Base-by-base conservation (phyloP, 768 basidiomycete genomes). In the Pilatotrama ljubarskyi region DNA sequence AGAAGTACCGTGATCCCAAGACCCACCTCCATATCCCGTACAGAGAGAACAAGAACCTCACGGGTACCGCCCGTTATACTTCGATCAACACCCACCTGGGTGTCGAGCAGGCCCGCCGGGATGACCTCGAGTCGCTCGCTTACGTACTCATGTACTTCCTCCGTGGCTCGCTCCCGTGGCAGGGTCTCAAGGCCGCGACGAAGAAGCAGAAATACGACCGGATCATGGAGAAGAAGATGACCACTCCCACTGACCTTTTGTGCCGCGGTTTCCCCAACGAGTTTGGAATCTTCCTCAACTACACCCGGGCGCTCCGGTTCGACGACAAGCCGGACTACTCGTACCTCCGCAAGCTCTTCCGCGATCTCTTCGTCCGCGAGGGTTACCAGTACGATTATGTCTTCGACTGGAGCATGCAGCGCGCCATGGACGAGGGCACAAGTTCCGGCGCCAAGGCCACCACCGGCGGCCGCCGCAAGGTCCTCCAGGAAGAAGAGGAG, bases 201-300 rank as follows among this genome's bases (percentile, higher is more conserved):
- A 99, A 99, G 93, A 99, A 99, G 86, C 97, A 99, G 83, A 99
- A 99, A 81, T 98, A 98, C 76, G 97, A 98, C 77, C 90, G 97
- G 61, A 99, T 99, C 80, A 99, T 99, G 97, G 97, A 99, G 80
- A 99, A 99, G 86, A 99, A 99, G 86, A 98, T 99, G 95, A 98
- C 97, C 37, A 97, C 95, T 0, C 93, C 95, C 14, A 95, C 93
- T 51, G 95, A 98, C 73, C 82, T 96, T 59, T 86, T 99, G 26
- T 98, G 96, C 81, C 95, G 96, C 66, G 95, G 93, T n/a, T 98
- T 97, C 85, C 96, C 97, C 62, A 95, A 95, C 80, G 97, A 99
- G 78, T 97, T 98, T 65, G 96, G 95, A 41, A 97, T 98, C 68
- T 98, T 98, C 84, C 80, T 99, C 70, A 99, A 98, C 80, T 99